Percentiles rank a stretch among this genome's conserved stretches.
phyloP scores from a whole-genome alignment of 129 eudicot species.

The Heracleum sosnowskyi region DNA sequence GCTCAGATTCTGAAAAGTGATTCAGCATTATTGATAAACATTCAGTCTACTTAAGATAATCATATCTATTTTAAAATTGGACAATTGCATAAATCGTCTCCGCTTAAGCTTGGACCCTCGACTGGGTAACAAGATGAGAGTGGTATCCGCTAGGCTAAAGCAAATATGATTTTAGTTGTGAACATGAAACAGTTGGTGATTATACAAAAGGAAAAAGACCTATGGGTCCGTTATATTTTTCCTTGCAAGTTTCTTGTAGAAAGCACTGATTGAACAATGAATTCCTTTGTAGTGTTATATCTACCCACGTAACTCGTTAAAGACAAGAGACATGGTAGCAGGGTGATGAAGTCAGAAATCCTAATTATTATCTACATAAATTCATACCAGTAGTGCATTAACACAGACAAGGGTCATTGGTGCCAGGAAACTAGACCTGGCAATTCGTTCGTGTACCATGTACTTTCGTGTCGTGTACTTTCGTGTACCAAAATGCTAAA shows the following conservation, averaged over 20 bases:
- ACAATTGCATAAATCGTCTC: not conserved
- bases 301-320: not conserved
- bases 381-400: not conserved
- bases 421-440: too few relatives aligned
- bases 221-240: not conserved
- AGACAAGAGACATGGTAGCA: not conserved
- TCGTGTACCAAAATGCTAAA: too few relatives aligned
- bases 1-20: not conserved
- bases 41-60: not conserved
- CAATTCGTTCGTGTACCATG: too few relatives aligned
- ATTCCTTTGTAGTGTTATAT: not conserved
- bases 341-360: not conserved
- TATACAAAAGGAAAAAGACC: not conserved
- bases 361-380: not conserved
- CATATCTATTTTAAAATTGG: not conserved
- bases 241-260: not conserved
- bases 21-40: not conserved
- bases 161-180: not conserved
- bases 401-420: not conserved
- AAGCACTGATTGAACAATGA: not conserved
- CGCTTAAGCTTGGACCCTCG: not conserved
- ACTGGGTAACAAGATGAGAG: not conserved
- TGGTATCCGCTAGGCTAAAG: not conserved
- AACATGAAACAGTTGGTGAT: not conserved
- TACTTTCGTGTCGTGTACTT: too few relatives aligned